A percentile compares a stretch with the other conserved stretches of the same genome.
Evolutionary conservation across 768 basidiomycete genomes (phyloP).

Genomic region (Suillus alpinus): DNA sequence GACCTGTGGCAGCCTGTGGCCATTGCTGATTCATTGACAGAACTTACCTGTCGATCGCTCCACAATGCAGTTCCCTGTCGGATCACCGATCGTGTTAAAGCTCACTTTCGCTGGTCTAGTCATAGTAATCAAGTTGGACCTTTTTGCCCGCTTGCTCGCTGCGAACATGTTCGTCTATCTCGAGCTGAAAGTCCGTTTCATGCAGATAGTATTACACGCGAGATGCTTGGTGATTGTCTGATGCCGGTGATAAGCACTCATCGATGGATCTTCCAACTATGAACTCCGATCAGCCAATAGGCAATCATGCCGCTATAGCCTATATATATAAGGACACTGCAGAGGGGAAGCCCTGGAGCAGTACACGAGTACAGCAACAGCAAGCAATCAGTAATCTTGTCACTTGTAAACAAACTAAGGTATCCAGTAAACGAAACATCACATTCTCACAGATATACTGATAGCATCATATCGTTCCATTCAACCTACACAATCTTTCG

Average conservation of each 20-base stretch:
- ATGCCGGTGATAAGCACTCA: background rate
- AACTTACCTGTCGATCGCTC: background rate
- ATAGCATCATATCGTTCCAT: background rate
- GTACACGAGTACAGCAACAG: background rate
- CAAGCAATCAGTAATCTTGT: background rate
- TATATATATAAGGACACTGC: background rate
- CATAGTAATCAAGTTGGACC: too few species aligned
- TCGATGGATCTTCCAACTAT: background rate
- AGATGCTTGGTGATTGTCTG: background rate
- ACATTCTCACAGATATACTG: background rate
- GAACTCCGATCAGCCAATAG: background rate
- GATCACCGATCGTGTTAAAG: background rate
- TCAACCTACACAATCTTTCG: conserved; percentile 32
- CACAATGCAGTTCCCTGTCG: background rate
- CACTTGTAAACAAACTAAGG: background rate
- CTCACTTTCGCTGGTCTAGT: too few species aligned
- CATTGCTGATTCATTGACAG: background rate
- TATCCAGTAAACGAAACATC: background rate
- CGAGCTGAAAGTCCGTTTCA: background rate
- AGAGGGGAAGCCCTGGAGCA: background rate
- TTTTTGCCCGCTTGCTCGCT: background rate
- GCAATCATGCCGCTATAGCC: background rate
- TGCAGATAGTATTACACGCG: background rate
- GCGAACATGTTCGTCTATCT: background rate
- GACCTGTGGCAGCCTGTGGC: background rate